Conservation (phyloP, 2,329 filamentous ascomycete genomes). For the Fragosphaeria purpurea region DNA sequence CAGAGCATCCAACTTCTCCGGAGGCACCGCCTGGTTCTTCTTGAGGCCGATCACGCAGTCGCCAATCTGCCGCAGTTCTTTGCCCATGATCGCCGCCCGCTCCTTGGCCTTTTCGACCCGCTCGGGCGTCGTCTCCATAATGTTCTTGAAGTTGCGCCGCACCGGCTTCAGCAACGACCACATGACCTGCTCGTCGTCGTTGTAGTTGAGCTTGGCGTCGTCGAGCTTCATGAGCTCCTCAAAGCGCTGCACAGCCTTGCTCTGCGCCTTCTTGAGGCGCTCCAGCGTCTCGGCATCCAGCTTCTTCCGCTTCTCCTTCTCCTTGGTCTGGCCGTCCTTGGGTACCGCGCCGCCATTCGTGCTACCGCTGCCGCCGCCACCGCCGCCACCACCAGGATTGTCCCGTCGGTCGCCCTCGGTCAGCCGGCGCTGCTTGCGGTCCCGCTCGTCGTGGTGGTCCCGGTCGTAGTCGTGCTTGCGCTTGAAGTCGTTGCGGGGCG, state of each 20-base stretch:
- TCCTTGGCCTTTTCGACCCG: slow-evolving; percentile 23
- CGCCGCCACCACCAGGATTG: slow-evolving; percentile 7
- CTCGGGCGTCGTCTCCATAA: slow-evolving; percentile 24
- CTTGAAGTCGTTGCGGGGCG: slow-evolving; percentile 46
- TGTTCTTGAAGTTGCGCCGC: slow-evolving; percentile 25
- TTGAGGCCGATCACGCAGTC: slow-evolving; percentile 24
- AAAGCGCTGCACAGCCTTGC: slow-evolving; percentile 26
- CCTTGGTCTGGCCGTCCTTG: slow-evolving; percentile 24
- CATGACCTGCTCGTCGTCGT: slow-evolving; percentile 25
- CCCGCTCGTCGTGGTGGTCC: slow-evolving; percentile 39
- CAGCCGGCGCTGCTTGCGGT: slow-evolving; percentile 37
- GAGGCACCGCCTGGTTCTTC: slow-evolving; percentile 20
- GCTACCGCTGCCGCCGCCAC: slow-evolving; percentile 14
- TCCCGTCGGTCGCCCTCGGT: slow-evolving; percentile 33
- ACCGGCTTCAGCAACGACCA: slow-evolving; percentile 29
- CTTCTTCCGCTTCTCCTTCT: slow-evolving; percentile 28
- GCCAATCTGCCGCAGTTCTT: slow-evolving; percentile 26
- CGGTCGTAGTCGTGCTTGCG: slow-evolving; percentile 49
- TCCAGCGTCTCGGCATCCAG: slow-evolving; percentile 26
- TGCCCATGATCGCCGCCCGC: slow-evolving; percentile 26
- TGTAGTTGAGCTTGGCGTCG: slow-evolving; percentile 24
- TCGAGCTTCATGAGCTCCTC: slow-evolving; percentile 26
- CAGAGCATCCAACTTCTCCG: slow-evolving; percentile 21
- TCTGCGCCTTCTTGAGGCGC: slow-evolving; percentile 22
- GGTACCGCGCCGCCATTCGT: slow-evolving; percentile 17